Evolutionary conservation across 2,329 filamentous ascomycete genomes (phyloP).

Genomic region (Exophiala alcalophila): DNA sequence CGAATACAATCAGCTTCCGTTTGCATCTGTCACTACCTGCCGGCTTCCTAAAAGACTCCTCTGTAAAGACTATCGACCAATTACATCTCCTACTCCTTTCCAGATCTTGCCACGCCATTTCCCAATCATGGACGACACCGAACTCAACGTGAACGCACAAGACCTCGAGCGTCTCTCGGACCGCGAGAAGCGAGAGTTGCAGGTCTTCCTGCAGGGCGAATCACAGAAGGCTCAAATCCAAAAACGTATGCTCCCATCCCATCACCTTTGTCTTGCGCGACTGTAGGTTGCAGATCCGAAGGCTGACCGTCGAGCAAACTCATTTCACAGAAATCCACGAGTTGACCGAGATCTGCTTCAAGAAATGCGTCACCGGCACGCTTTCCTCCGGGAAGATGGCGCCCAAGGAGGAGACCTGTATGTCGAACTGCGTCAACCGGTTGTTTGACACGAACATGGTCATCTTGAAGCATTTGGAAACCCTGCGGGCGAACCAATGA

Average conservation of each 20-base stretch:
- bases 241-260: slow-evolving; percentile 41
- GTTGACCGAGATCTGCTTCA: slow-evolving; percentile 81
- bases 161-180: slow-evolving; percentile 58
- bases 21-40: background rate
- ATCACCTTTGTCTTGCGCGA: too few species aligned
- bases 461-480: slow-evolving; percentile 81
- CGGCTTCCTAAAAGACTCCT: background rate
- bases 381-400: slow-evolving; percentile 73
- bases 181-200: slow-evolving; percentile 81
- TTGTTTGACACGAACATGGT: slow-evolving; percentile 86
- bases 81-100: too few species aligned
- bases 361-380: slow-evolving; percentile 78
- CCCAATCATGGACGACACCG: slow-evolving; percentile 27
- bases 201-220: slow-evolving; percentile 80
- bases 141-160: slow-evolving; percentile 25
- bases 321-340: slow-evolving; percentile 57
- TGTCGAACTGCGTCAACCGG: slow-evolving; percentile 88
- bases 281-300: too few species aligned
- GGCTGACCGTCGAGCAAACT: slow-evolving; percentile 5
- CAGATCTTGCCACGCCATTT: too few species aligned
- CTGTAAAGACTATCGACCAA: background rate
- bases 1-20: background rate
- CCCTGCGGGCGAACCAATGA: slow-evolving; percentile 48
- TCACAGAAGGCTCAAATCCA: slow-evolving; percentile 68
- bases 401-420: slow-evolving; percentile 73